Base-by-base conservation (phyloP, 495 filamentous ascomycete species). In the Pyrenula aspistea region DNA sequence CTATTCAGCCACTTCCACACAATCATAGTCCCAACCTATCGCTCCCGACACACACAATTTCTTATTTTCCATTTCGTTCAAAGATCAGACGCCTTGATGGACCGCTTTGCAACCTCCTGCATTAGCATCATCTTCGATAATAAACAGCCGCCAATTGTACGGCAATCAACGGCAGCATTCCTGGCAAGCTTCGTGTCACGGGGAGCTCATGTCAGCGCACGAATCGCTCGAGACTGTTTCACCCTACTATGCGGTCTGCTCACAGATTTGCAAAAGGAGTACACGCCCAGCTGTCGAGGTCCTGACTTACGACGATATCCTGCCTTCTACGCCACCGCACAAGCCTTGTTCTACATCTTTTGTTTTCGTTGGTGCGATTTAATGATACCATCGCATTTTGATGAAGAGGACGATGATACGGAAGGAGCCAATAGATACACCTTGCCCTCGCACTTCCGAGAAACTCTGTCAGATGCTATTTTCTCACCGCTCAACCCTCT, bases 361-460 rank as follows among this genome's bases (percentile, higher is more conserved):
- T 99, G 93, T 75, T 99, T 96, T 76, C 85, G 94, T 47, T 97
- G 92, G 92, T 83, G 87, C 42, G 92, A 96, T 57, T 73, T 99
- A 51, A 85, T 88, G 47, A 77, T 74, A 19, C 79, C 80, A 2
- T 71, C 74, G 11, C 3, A 65, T 63, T 10, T 8, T 10, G 74
- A 79, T 19, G 73, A 77, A 25, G 71, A 77, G 49, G 78, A 63
- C 22, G 77, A 82, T 12, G 63, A 79, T 49, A 70, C 76, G 21
- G 77, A 80, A 21, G 70, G 77, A 12, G 62, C 75, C 0, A 78
- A 80, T 59, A 84, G 91, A 48, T 77, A 91, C 47, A 71, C 73
- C 19, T 97, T 92, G 86, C 82, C 82, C 25, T 73, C 79, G 0
- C 81, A 81, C 20, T 73, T 95, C 62, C 86, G 85, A 66, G 82